Conservation (phyloP, 2,329 filamentous ascomycete species). For the Fusarium pilosicola region DNA sequence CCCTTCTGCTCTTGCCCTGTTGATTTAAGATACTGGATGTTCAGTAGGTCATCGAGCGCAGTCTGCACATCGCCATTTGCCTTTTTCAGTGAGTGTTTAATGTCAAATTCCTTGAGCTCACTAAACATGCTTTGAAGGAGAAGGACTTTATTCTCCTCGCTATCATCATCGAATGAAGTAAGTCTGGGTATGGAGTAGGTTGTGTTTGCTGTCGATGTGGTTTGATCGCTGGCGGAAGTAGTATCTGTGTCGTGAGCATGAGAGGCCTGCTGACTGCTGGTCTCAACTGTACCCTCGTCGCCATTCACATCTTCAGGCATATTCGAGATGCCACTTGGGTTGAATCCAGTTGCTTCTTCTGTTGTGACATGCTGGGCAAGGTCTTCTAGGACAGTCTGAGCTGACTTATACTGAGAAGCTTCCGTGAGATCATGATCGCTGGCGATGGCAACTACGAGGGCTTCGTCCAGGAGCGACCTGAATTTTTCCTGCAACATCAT, state of each 20-base stretch:
- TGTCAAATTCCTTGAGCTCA: slow-evolving; percentile 70
- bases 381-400: slow-evolving; percentile 69
- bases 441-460: slow-evolving; percentile 79
- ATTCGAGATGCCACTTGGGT: slow-evolving; percentile 76
- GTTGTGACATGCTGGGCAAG: slow-evolving; percentile 71
- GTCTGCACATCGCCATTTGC: slow-evolving; percentile 72
- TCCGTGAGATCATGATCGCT: slow-evolving; percentile 75
- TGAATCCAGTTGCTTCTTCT: slow-evolving; percentile 81
- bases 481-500: slow-evolving; percentile 68
- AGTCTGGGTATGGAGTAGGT: slow-evolving; percentile 42
- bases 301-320: slow-evolving; percentile 41
- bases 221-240: slow-evolving; percentile 41
- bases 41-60: slow-evolving; percentile 84
- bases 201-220: slow-evolving; percentile 38
- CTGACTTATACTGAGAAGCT: slow-evolving; percentile 60
- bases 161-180: slow-evolving; percentile 53
- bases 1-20: slow-evolving; percentile 72
- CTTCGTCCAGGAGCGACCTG: slow-evolving; percentile 78
- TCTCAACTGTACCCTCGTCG: slow-evolving; percentile 39
- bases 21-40: slow-evolving; percentile 79
- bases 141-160: slow-evolving; percentile 69
- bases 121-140: slow-evolving; percentile 78
- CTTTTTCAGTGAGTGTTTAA: slow-evolving; percentile 74
- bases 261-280: slow-evolving; percentile 45
- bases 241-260: slow-evolving; percentile 46